Evolutionary conservation across 345 rosid species (phyloP), one percentile per base, ranked within the genome.

Genomic region (Microcos paniculata): DNA sequence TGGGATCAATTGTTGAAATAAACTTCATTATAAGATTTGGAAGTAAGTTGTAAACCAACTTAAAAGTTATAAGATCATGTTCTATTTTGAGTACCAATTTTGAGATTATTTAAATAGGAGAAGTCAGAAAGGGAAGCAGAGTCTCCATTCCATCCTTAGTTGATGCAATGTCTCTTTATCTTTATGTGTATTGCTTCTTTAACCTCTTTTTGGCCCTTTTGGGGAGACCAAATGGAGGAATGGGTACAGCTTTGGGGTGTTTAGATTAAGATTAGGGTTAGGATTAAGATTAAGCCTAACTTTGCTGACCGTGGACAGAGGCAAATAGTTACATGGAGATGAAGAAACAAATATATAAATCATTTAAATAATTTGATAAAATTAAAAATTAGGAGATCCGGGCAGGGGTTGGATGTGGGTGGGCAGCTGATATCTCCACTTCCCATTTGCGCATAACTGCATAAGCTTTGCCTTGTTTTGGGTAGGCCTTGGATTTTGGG

Each of bases 371-470:
- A n/a, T 4, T 5, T 63, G 68, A 33, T 6, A 33, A 21, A 23
- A 65, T 0, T 33, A 40, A 42, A 42, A 65, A 23, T 65, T 23
- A 43, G 38, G 59, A 57, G 71, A 69, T 62, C 80, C 82, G 85
- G 85, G 84, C 62, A 63, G 61, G 16, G 12, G 70, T 40, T 57
- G 74, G 56, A 33, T 42, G 62, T 65, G 77, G 65, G 78, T 38
- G 79, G 85, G 81, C 68, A 68, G 72, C 72, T 59, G 21, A 62
- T 53, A 71, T 76, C 72, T 71, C 86, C 80, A 83, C 69, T 71
- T 79, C 77, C 80, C 74, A 78, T 80, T 76, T 81, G 68, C 58
- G 62, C 66, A 67, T n/a, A n/a, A n/a, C n/a, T n/a, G n/a, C n/a
- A 35, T 79, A 70, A 62, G 71, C 74, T 71, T 78, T 66, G 64